phyloP scores from a whole-genome alignment of 495 filamentous ascomycete species.

The Aspergillus campestris region DNA sequence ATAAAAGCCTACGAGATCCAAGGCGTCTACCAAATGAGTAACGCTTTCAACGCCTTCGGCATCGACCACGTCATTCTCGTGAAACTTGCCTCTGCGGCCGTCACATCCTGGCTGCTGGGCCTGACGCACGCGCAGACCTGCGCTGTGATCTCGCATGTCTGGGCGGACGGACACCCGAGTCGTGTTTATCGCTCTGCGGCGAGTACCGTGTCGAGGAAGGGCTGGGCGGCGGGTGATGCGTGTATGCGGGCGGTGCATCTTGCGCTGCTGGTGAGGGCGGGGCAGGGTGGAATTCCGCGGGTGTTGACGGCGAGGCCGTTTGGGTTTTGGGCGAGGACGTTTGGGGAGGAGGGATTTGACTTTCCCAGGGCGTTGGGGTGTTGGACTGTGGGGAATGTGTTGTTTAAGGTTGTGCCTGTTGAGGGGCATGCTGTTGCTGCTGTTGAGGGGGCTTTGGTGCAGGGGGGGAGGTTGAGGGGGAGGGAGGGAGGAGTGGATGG shows the following conservation, averaged over 20 bases:
- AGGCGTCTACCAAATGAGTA: conserved; percentile 30
- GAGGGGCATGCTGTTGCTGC: conserved; percentile 35
- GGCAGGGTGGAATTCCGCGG: conserved; percentile 27
- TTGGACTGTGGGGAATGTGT: conserved; percentile 27
- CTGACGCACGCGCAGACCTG: conserved; percentile 21
- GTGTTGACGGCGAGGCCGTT: conserved; percentile 25
- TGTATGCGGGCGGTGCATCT: conserved; percentile 37
- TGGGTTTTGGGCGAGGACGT: conserved; percentile 30
- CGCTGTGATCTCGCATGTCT: conserved; percentile 31
- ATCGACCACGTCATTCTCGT: conserved; percentile 41
- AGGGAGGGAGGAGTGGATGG: conserved; percentile 6
- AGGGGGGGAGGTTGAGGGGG: conserved; percentile 3
- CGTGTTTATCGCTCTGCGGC: conserved; percentile 24
- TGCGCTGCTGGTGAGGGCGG: conserved; percentile 18
- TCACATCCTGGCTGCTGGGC: conserved; percentile 29
- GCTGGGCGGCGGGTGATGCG: conserved; percentile 41
- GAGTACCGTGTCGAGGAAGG: conserved; percentile 36
- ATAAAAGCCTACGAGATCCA: conserved; percentile 45
- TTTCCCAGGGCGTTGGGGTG: conserved; percentile 22
- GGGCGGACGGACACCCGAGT: conserved; percentile 30
- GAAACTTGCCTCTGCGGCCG: conserved; percentile 34
- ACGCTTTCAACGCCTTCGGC: conserved; percentile 32
- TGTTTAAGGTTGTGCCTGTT: conserved; percentile 31
- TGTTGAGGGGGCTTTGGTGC: conserved; percentile 26
- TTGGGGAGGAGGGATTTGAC: conserved; percentile 16